Base-by-base conservation (phyloP, 345 rosid species). In the Stellera chamaejasme region DNA sequence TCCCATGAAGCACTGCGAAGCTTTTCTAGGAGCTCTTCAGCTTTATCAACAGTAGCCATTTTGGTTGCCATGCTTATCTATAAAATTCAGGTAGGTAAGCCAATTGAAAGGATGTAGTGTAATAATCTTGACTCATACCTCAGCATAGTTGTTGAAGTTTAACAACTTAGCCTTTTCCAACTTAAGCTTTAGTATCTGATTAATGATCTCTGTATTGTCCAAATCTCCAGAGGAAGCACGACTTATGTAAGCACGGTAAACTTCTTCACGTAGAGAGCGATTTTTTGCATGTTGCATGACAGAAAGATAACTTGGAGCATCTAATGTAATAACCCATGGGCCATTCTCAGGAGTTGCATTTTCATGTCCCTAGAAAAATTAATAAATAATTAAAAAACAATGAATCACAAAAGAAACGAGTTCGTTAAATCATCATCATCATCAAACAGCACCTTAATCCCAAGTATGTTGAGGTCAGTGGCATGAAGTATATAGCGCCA, bases 41-140 rank as follows among this genome's bases (percentile, higher is more conserved):
- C 91, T 73, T 82, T 87, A 45, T 81, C 85, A 59, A 85, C 89
- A 13, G 94, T 90, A 45, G 97, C 97, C 97, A 90, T 87, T 78
- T 90, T 90, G 71, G 72, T 76, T 50, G 89, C 96, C 97, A 87
- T 90, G 81, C 94, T 87, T 56, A 87, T 94, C 96, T 90, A 62
- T 50, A 19, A 71, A 13, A 45, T 41, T 62, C 27, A 55, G 54
- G 44, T 47, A 43, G 55, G 62, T 72, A 55, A 67, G 67, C 62
- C 47, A 32, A 45, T 6, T 6, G 59, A 53, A 45, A 59, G 13
- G 11, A 46, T 49, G 44, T 41, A 56, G 8, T 13, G 39, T 56
- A 56, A 50, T 52, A 59, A 54, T 50, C 58, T 47, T 27, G 43
- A 58, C 43, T 66, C 58, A 14, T 78, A 87, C 97, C 91, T 90